Conservation (phyloP, 257 asterid genomes). For the Solanum pinnatisectum region DNA sequence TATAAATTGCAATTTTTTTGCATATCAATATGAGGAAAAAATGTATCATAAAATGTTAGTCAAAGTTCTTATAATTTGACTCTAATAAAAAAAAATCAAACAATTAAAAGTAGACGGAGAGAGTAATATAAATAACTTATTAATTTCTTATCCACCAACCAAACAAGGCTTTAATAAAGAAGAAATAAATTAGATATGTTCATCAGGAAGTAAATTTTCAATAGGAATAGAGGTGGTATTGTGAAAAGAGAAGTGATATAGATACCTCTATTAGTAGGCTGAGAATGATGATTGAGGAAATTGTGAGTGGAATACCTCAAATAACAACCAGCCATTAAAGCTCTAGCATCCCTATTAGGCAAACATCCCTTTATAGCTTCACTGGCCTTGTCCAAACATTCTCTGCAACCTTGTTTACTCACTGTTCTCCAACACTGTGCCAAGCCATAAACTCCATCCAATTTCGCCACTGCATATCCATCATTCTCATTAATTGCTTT, state of each 20-base stretch:
- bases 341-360: slow-evolving; percentile 70
- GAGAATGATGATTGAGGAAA: slow-evolving; percentile 36
- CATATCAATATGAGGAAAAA: no score
- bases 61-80: no score
- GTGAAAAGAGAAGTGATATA: neutral
- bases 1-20: no score
- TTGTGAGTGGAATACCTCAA: slow-evolving; percentile 61
- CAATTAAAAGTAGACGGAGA: no score
- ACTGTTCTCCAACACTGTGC: slow-evolving; percentile 82
- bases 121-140: no score
- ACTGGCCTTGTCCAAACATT: slow-evolving; percentile 64
- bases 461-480: slow-evolving; percentile 37
- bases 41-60: no score
- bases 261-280: neutral
- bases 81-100: no score
- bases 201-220: neutral
- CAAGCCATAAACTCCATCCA: slow-evolving; percentile 60
- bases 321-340: slow-evolving; percentile 73
- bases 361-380: slow-evolving; percentile 34
- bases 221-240: neutral
- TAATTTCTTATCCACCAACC: neutral
- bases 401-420: slow-evolving; percentile 48
- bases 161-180: neutral
- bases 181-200: neutral
- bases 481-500: slow-evolving; percentile 21